Base-by-base conservation (phyloP, 768 basidiomycete species). In the Lactarius quietus region DNA sequence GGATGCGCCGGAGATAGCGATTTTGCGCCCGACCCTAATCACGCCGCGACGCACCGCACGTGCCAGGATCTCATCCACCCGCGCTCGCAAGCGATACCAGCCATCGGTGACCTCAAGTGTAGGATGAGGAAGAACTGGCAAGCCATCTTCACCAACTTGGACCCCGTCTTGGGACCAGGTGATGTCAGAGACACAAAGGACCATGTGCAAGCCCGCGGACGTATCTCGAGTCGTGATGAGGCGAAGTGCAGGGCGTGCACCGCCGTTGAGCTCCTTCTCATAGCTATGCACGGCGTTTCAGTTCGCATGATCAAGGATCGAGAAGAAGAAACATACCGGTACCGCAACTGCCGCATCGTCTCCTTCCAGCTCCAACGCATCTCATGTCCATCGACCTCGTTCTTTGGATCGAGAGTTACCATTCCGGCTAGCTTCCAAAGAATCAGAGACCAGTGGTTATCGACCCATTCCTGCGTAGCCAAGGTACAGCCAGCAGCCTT, bases 381-480 rank as follows among this genome's bases (percentile, higher is more conserved):
- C 62, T 71, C 75, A 23, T 70, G 68, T 57, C 80, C 77, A 54
- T 82, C 76, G 17, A 65, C 72, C 71, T 86, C 86, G 45, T 79
- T 77, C 29, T 81, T 74, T 5, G 95, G 94, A 64, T 92, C 86
- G 1, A 94, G 80, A 39, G 82, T 79, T 1, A 87, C 88, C 83
- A 93, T 86, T 15, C 92, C 90, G 3, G 94, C 93, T 26, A 97
- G 76, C 77, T 99, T 99, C 97, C 97, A 99, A 3, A 99, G 81
- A 35, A 98, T 85, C 53, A 95, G 76, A 12, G 78, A 75, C 92
- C 94, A 99, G 70, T 97, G 95, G 71, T 98, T 98, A 58, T 90
- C 84, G 1, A 97, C 87, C 97, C 97, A 99, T 28, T 80, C 75
- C 68, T 85, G 79, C 9, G 86, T 90, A 3, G 85, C 90, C 28